These are phyloP conservation scores for Allomyces arbusculus DNA, from an alignment of 192 early-diverging fungal genomes.

Conservation along the genomic window DNA sequence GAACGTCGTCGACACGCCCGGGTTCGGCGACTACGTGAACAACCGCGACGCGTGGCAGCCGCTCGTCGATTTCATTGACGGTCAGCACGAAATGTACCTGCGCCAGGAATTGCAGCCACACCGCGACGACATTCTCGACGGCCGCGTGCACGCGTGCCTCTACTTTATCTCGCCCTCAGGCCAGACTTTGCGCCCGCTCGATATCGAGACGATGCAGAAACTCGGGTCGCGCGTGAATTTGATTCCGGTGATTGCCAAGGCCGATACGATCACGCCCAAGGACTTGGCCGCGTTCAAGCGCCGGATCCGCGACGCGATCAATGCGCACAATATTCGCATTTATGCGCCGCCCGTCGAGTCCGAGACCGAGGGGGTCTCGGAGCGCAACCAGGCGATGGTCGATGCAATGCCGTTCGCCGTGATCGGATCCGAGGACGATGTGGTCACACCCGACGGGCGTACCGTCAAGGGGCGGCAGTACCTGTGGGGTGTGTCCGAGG, in stretches of 20 bases:
- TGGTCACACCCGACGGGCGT: slow-evolving; percentile 59
- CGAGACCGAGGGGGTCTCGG: slow-evolving; percentile 58
- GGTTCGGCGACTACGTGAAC: slow-evolving; percentile 79
- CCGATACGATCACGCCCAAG: slow-evolving; percentile 85
- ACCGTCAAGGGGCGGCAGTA: slow-evolving; percentile 89
- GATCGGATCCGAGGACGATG: slow-evolving; percentile 77
- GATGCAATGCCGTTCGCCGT: slow-evolving; percentile 89
- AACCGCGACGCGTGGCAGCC: slow-evolving; percentile 95
- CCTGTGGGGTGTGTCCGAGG: slow-evolving; percentile 96
- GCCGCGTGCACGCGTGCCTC: slow-evolving; percentile 92
- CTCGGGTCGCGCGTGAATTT: slow-evolving; percentile 88
- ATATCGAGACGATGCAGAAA: slow-evolving; percentile 96
- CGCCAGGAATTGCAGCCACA: slow-evolving; percentile 73
- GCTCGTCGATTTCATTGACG: slow-evolving; percentile 93
- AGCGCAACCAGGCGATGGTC: slow-evolving; percentile 69
- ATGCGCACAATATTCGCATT: slow-evolving; percentile 76
- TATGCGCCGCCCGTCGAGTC: slow-evolving; percentile 75
- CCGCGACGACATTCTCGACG: slow-evolving; percentile 70
- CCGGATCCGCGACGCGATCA: slow-evolving; percentile 79
- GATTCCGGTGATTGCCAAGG: slow-evolving; percentile 95
- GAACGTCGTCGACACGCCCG: slow-evolving; percentile 79
- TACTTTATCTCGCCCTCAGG: slow-evolving; percentile 98
- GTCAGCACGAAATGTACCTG: slow-evolving; percentile 90
- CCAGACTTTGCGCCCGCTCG: slow-evolving; percentile 83
- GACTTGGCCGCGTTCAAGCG: slow-evolving; percentile 87